phyloP scores from a whole-genome alignment of 805 yeast species.

The Candida caryicola region DNA sequence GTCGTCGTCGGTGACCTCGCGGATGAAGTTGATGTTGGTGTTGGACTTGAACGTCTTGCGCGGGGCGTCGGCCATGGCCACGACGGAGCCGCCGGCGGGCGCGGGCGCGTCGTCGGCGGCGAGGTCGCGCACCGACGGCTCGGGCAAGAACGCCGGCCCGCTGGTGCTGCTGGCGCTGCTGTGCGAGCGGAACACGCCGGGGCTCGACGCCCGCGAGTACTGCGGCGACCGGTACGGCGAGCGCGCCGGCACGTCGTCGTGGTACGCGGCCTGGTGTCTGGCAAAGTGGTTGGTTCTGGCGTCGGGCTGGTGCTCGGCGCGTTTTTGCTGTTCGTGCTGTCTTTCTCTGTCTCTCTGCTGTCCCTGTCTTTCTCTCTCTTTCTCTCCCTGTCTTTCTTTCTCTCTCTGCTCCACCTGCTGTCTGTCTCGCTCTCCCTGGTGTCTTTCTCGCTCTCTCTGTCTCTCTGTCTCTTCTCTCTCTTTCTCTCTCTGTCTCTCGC shows the following conservation, averaged over 20 bases:
- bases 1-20: slow-evolving; percentile 28
- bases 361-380: neutral
- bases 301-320: neutral
- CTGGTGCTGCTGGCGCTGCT: neutral
- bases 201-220: neutral
- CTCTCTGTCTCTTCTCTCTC: neutral
- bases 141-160: too few relatives aligned
- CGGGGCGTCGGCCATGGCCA: neutral
- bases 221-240: neutral
- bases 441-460: neutral
- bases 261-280: neutral
- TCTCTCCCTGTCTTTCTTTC: neutral
- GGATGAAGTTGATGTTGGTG: slow-evolving; percentile 22
- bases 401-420: neutral
- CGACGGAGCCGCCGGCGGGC: neutral
- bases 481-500: neutral
- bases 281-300: neutral
- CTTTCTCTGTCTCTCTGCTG: neutral
- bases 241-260: neutral
- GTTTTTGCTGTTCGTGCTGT: neutral
- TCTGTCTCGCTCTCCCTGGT: neutral
- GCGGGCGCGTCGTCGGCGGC: neutral
- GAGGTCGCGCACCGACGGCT: too few relatives aligned
- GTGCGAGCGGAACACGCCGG: neutral
- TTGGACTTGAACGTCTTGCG: slow-evolving; percentile 13